phyloP scores from a whole-genome alignment of 2,329 filamentous ascomycete genomes.

The Herpotrichia juniperi region DNA sequence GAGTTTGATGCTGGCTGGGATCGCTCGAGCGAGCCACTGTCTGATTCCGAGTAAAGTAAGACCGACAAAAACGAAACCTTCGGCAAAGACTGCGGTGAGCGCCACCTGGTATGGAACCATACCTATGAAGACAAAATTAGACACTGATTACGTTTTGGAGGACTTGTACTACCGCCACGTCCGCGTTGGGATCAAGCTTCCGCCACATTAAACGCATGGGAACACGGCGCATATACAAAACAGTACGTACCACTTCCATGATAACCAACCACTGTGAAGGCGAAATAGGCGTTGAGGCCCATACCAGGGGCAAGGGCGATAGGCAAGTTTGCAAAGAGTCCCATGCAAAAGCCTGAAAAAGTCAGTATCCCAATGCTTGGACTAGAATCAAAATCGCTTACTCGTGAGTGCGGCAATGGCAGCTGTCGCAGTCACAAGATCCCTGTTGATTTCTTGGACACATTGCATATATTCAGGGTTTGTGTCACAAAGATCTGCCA shows the following conservation, averaged over 20 bases:
- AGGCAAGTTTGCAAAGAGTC: conserved; percentile 80
- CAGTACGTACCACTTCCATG: conserved; percentile 67
- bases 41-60: conserved; percentile 76
- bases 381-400: not conserved
- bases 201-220: conserved; percentile 2
- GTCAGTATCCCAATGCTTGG: not conserved
- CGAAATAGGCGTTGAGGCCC: conserved; percentile 87
- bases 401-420: conserved; percentile 75
- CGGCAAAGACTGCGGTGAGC: conserved; percentile 85
- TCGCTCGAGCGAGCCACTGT: conserved; percentile 73
- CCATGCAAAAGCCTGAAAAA: conserved; percentile 75
- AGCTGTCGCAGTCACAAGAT: conserved; percentile 83
- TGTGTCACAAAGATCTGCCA: conserved; percentile 57
- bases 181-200: not conserved
- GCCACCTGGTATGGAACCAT: conserved; percentile 76
- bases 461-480: conserved; percentile 70
- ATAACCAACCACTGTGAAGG: conserved; percentile 79
- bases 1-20: conserved; percentile 84
- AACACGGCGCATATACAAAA: conserved; percentile 6
- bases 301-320: conserved; percentile 76
- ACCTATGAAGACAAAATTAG: conserved; percentile 28
- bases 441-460: conserved; percentile 68
- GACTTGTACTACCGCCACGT: conserved; percentile 2
- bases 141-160: conserved; percentile 7
- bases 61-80: conserved; percentile 83